Base-by-base conservation (phyloP, 2,329 filamentous ascomycete genomes). In the Pseudohalonectria lignicola region DNA sequence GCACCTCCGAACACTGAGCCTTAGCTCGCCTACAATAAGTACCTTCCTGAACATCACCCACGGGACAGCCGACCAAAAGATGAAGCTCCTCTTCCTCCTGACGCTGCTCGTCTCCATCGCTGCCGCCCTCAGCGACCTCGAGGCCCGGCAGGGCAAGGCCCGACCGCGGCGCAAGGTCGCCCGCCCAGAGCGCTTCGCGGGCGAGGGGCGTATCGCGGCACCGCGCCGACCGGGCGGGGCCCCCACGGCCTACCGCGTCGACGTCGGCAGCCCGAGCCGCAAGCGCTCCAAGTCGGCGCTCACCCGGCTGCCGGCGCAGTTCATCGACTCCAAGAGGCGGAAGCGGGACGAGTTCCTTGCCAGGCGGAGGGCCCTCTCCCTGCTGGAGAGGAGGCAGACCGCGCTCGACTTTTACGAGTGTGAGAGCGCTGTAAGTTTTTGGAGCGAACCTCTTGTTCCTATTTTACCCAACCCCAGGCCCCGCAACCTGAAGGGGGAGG, bases 371-470 rank as follows among this genome's bases (percentile, higher is more conserved):
- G 38, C 25, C n/a, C 37, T 34, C 17, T 25, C 23, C 23, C 4
- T 11, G 19, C 47, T 44, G n/a, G 41, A 47, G 11, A 46, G 47
- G 25, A 42, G 46, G 28, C 48, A 51, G 37, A 18, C 25, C 20
- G 43, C 49, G 13, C 43, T 43, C 16, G 55, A 57, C 41, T 60
- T 59, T 36, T 61, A 50, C 26, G 56, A 60, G 43, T 61, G 57
- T 39, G 45, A 47, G 16, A 51, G 48, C 39, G 41, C 53, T 26
- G 57, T 60, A 53, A 25, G 53, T 43, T n/a, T n/a, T n/a, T 11
- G 15, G 17, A 10, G 6, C 5, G 9, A 16, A 6, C 10, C 29
- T 10, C 6, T 15, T 10, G 6, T 15, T 31, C 18, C 34, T 23
- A 5, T 41, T 39, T 39, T n/a, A 25, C 17, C 18, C 16, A 30